Percentiles rank a stretch among this genome's conserved stretches.
Conservation (phyloP, 129 eudicot species). For the Centrapalus pauciflorus region DNA sequence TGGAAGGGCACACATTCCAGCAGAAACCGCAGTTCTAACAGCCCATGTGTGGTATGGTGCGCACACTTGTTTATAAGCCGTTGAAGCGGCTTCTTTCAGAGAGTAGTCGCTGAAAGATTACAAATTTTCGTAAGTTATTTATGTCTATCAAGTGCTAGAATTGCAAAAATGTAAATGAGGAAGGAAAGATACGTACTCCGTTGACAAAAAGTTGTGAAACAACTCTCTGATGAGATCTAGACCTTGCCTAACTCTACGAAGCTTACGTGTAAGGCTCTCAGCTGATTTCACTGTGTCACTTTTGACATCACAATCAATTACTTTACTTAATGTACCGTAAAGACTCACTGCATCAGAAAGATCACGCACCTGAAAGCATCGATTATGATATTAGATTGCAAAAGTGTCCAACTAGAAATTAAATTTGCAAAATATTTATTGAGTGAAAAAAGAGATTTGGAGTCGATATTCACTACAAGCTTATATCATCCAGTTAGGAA, state of each 20-base stretch:
- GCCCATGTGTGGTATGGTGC: constrained; percentile 98
- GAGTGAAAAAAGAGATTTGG: no score
- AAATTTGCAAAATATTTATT: background rate
- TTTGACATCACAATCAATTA: constrained; percentile 64
- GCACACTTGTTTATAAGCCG: constrained; percentile 76
- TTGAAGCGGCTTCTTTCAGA: constrained; percentile 81
- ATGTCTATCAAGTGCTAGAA: background rate
- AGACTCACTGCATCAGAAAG: constrained; percentile 58
- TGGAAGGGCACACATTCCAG: constrained; percentile 96
- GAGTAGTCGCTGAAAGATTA: constrained; percentile 46
- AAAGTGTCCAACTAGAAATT: background rate
- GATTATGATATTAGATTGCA: background rate
- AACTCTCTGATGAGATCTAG: constrained; percentile 81
- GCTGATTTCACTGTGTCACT: constrained; percentile 62
- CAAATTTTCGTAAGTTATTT: no score
- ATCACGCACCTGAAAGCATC: constrained; percentile 57
- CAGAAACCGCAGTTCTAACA: constrained; percentile 86
- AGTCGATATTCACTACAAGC: no score
- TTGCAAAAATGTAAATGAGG: background rate
- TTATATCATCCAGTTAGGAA: background rate
- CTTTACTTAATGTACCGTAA: constrained; percentile 49
- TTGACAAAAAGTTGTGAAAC: constrained; percentile 64
- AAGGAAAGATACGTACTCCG: constrained; percentile 50
- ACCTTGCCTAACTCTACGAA: constrained; percentile 98
- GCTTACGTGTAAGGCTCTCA: constrained; percentile 87